Evolutionary conservation across 1,284 basidiomycete species (phyloP), one percentile per base, ranked within the genome.

Genomic region (Pseudozyma flocculosa): DNA sequence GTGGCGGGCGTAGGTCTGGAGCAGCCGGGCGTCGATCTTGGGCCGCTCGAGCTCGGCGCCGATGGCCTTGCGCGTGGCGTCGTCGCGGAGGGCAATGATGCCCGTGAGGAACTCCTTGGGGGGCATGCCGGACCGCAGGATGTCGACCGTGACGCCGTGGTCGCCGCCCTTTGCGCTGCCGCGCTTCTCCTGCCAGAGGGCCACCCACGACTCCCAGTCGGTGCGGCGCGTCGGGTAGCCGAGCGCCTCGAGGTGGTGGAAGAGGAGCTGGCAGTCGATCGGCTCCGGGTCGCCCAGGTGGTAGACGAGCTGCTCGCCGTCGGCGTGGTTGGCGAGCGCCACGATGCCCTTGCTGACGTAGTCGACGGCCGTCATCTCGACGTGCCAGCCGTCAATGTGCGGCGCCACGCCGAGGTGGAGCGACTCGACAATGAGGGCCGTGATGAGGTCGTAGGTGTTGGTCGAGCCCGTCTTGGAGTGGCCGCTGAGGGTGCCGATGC

Each of bases 401-500:
- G 75, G 75, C 14, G 75, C 71, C 26, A 61, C 64, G 17, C 73
- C 75, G 19, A 77, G 63, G 21, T 69, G 72, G 1, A 77, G 45
- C 13, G 75, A 75, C 50, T 77, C 75, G 50, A 77, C 75, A 43
- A 77, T 69, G 17, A 77, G 47, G 17, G 75, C 75, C 19, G 62
- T 70, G 47, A 77, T 63, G 39, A 77, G 54, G 45, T 77, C 75
- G 48, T 69, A 77, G 22, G 74, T 65, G 60, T 77, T 77, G 54
- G 73, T 63, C 17, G 75, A 69, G 2, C 74, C 75, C 0, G 70
- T 75, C 53, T 61, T 41, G 19, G 70, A 75, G 49, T 69, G 68
- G 46, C 78, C 78, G 44, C 73, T 72, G 39, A 79, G 63, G 19
- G 74, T 77, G 24, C 78, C 78, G n/a, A 73, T 70, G 5, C 78